Evolutionary conservation across 2,329 filamentous ascomycete species (phyloP).

Genomic region (Pseudogymnoascus sp.): DNA sequence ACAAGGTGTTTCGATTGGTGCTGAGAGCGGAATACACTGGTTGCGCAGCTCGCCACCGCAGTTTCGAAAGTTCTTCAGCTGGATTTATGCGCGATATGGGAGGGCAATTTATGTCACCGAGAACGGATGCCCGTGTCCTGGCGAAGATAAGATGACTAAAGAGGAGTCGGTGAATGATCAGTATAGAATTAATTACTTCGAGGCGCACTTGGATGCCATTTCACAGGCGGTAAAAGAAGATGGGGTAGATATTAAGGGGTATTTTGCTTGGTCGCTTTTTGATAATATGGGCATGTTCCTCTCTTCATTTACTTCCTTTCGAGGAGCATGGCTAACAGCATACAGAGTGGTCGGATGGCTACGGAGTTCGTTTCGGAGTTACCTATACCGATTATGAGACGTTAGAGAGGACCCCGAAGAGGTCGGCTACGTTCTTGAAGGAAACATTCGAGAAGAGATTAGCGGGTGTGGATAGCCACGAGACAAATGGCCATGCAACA

Average conservation of each 20-base stretch:
- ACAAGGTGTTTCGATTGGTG: constrained; percentile 20
- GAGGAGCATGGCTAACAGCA: constrained; percentile 6
- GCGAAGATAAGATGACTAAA: constrained; percentile 28
- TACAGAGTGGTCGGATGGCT: constrained; percentile 26
- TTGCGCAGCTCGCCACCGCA: constrained; percentile 16
- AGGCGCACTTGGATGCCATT: constrained; percentile 33
- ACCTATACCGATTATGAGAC: constrained; percentile 25
- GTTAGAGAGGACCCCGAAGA: constrained; percentile 24
- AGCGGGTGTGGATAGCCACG: not conserved
- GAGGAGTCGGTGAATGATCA: constrained; percentile 32
- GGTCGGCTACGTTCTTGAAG: constrained; percentile 21
- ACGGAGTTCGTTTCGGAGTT: constrained; percentile 24
- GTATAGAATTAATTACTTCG: constrained; percentile 33
- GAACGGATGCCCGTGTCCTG: constrained; percentile 30
- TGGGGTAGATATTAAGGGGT: constrained; percentile 23
- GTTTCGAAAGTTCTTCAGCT: constrained; percentile 23
- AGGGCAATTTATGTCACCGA: constrained; percentile 24
- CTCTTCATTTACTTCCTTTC: not conserved
- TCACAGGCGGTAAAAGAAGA: constrained; percentile 24
- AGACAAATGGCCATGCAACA: not conserved
- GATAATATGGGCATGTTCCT: constrained; percentile 29
- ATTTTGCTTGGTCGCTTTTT: constrained; percentile 30
- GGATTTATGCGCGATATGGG: constrained; percentile 22
- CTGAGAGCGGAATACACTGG: constrained; percentile 18
- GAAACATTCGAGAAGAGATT: constrained; percentile 11